Conservation (phyloP, 345 rosid genomes). For the Lumnitzera littorea region DNA sequence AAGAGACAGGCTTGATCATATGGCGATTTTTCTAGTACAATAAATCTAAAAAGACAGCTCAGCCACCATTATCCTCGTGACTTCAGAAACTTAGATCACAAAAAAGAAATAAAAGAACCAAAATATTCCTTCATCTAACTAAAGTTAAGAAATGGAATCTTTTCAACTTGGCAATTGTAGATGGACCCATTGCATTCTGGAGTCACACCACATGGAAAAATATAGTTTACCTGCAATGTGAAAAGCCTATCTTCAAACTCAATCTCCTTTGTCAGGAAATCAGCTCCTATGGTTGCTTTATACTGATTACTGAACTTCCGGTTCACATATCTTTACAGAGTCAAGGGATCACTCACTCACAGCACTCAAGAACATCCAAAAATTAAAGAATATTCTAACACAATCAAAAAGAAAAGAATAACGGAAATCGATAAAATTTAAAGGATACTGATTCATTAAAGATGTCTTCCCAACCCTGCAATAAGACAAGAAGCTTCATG, state of each 20-base stretch:
- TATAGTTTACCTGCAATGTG: constrained; percentile 65
- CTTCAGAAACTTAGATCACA: too few relatives aligned
- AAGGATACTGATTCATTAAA: constrained; percentile 82
- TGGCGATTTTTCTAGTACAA: too few relatives aligned
- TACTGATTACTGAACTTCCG: constrained; percentile 88
- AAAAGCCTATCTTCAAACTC: constrained; percentile 80
- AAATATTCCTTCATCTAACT: too few relatives aligned
- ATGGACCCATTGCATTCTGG: too few relatives aligned
- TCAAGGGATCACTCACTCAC: constrained; percentile 6
- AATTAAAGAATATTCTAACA: neutral
- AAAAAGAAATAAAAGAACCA: too few relatives aligned
- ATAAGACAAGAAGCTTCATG: neutral
- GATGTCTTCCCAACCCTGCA: constrained; percentile 91
- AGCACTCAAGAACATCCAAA: neutral
- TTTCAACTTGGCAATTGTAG: too few relatives aligned
- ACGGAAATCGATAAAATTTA: constrained; percentile 5
- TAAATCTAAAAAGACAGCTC: too few relatives aligned
- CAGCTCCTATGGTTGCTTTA: constrained; percentile 93
- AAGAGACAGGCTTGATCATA: too few relatives aligned
- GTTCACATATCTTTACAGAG: constrained; percentile 65
- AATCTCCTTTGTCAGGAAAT: constrained; percentile 90
- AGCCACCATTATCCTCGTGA: too few relatives aligned
- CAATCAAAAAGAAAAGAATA: constrained; percentile 11
- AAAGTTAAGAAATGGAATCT: too few relatives aligned
- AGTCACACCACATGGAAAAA: too few relatives aligned